Evolutionary conservation across 2,329 filamentous ascomycete genomes (phyloP).

Genomic region (Colletotrichum phormii): DNA sequence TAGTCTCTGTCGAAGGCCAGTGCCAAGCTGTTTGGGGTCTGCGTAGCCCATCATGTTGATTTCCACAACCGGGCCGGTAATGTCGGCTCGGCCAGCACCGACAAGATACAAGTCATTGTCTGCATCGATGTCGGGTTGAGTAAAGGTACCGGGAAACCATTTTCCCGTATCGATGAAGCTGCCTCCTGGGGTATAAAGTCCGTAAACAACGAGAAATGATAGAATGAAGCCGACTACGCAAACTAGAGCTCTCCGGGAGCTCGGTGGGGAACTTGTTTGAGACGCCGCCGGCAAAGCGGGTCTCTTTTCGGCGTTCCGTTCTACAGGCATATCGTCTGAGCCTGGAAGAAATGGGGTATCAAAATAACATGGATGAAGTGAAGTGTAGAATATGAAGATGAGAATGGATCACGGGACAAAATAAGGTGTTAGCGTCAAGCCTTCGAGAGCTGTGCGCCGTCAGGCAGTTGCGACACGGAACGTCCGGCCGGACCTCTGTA

Average conservation of each 20-base stretch:
- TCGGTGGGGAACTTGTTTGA: constrained; percentile 12
- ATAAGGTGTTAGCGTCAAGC: constrained; percentile 4
- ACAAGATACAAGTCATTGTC: constrained; percentile 57
- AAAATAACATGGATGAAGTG: constrained; percentile 21
- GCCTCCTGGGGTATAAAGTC: constrained; percentile 4
- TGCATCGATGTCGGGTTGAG: not conserved
- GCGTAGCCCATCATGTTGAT: constrained; percentile 93
- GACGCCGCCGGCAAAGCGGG: constrained; percentile 20
- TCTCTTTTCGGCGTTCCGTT: constrained; percentile 27
- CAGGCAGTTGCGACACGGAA: constrained; percentile 24
- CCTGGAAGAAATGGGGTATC: not conserved
- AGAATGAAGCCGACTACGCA: constrained; percentile 25
- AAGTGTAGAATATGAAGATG: constrained; percentile 3
- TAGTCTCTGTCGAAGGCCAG: constrained; percentile 84
- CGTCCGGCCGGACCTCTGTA: constrained; percentile 18
- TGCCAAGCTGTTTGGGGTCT: constrained; percentile 80
- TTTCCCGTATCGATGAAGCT: not conserved
- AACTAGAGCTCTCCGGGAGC: constrained; percentile 22
- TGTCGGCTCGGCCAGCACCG: constrained; percentile 65
- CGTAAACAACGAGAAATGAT: constrained; percentile 22
- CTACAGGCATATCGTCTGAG: constrained; percentile 16
- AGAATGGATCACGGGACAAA: not conserved
- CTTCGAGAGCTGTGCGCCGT: not conserved
- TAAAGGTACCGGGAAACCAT: constrained; percentile 1
- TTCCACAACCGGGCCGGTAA: constrained; percentile 82